Conservation (phyloP, 2,329 filamentous ascomycete species). For the Penicillium hordei region DNA sequence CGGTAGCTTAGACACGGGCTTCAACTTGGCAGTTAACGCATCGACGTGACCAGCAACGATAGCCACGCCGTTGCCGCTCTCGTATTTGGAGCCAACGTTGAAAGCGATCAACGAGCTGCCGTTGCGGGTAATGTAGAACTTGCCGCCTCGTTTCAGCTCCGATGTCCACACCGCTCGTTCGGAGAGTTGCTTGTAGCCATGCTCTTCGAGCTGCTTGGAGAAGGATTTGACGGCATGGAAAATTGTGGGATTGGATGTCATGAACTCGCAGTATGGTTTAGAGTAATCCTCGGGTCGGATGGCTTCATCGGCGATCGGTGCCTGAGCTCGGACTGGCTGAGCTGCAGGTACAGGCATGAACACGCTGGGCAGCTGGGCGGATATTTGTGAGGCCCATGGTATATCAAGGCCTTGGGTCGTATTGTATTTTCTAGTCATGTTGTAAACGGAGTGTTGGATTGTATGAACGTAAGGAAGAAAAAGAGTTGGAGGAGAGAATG, state of each 20-base stretch:
- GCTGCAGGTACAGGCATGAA: conserved; percentile 15
- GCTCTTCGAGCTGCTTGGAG: conserved; percentile 66
- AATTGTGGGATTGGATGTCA: conserved; percentile 86
- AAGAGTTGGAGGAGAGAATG: conserved; percentile 12
- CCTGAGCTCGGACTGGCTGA: conserved; percentile 16
- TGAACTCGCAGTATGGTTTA: conserved; percentile 81
- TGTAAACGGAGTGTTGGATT: conserved; percentile 3
- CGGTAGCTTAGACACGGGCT: conserved; percentile 85
- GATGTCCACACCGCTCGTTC: conserved; percentile 75
- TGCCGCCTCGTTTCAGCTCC: conserved; percentile 73
- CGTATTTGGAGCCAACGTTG: conserved; percentile 74
- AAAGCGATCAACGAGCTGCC: conserved; percentile 84
- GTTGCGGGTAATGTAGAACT: conserved; percentile 86
- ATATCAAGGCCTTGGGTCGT: conserved; percentile 27
- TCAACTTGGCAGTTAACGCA: conserved; percentile 83
- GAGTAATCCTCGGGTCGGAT: conserved; percentile 63
- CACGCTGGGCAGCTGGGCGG: conserved; percentile 29
- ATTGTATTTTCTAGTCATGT: conserved; percentile 36
- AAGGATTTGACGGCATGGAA: conserved; percentile 87
- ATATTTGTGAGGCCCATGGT: conserved; percentile 34
- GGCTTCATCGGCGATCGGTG: conserved; percentile 18
- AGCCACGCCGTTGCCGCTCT: conserved; percentile 79
- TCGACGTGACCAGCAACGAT: conserved; percentile 93
- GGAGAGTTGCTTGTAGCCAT: conserved; percentile 73
- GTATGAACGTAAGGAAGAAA: background rate